phyloP scores from a whole-genome alignment of 108 stramenopile genomes.

The Conticribra weissflogii region DNA sequence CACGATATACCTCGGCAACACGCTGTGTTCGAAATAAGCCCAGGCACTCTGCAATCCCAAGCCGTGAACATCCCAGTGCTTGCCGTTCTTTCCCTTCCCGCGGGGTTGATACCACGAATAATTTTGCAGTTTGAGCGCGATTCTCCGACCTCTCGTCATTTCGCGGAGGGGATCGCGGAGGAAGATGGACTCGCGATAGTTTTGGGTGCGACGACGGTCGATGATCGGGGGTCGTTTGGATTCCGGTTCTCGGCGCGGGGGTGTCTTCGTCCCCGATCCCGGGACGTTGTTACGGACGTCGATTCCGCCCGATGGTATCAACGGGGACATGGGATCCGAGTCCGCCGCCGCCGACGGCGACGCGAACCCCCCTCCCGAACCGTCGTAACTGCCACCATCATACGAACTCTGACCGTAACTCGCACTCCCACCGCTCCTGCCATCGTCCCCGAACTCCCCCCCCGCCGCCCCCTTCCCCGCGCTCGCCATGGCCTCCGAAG shows the following conservation, averaged over 20 bases:
- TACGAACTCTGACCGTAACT: background rate
- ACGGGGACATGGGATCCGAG: background rate
- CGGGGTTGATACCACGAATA: conserved; percentile 78
- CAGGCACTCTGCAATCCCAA: conserved; percentile 63
- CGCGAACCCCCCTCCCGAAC: background rate
- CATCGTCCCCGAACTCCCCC: background rate
- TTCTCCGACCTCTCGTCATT: conserved; percentile 75
- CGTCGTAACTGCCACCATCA: background rate
- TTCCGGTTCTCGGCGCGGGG: background rate
- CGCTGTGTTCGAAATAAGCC: conserved; percentile 91
- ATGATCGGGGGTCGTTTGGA: conserved; percentile 38
- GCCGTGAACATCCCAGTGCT: conserved; percentile 46
- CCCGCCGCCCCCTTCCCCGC: background rate
- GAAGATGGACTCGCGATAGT: conserved; percentile 31
- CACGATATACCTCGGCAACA: conserved; percentile 62
- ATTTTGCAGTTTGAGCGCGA: conserved; percentile 60
- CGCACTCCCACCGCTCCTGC: background rate
- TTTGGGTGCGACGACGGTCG: conserved; percentile 22
- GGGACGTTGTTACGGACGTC: background rate
- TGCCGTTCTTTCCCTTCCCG: conserved; percentile 6
- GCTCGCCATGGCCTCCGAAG: background rate
- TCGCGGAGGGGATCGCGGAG: conserved; percentile 48
- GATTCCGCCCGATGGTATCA: background rate
- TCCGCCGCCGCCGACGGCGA: background rate
- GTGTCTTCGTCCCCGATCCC: background rate